phyloP scores from a whole-genome alignment of 1,284 basidiomycete species.

The Tylopilus orsonianus region DNA sequence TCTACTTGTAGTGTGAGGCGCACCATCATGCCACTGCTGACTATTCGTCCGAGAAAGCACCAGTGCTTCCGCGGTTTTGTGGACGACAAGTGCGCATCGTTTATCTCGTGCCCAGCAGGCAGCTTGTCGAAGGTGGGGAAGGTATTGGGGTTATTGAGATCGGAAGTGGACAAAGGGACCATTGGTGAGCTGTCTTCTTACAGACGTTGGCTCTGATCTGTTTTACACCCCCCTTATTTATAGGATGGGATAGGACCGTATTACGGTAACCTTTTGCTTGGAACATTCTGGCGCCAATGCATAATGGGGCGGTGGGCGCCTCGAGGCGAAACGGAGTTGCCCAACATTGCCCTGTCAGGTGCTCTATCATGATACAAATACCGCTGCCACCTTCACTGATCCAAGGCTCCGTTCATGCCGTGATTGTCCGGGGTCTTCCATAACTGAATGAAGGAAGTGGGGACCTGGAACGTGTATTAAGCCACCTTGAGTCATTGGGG shows the following conservation, averaged over 20 bases:
- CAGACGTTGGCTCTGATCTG: neutral
- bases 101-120: constrained; percentile 24
- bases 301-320: neutral
- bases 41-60: constrained; percentile 31
- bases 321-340: neutral
- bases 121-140: constrained; percentile 28
- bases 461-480: neutral
- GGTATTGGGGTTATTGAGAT: constrained; percentile 28
- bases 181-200: constrained; percentile 16
- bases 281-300: constrained; percentile 13
- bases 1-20: constrained; percentile 30
- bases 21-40: constrained; percentile 25
- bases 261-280: neutral
- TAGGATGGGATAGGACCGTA: constrained; percentile 1
- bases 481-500: no score
- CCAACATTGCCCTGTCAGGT: neutral
- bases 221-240: constrained; percentile 18
- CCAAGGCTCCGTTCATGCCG: constrained; percentile 12
- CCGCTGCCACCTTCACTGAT: neutral
- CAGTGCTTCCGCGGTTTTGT: constrained; percentile 29
- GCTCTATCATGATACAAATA: neutral
- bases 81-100: constrained; percentile 22
- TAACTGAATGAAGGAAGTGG: neutral
- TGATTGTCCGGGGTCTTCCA: constrained; percentile 7
- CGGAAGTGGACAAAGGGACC: constrained; percentile 22